Evolutionary conservation across 2,329 filamentous ascomycete species (phyloP).

Genomic region (Leptodontidium sp.): DNA sequence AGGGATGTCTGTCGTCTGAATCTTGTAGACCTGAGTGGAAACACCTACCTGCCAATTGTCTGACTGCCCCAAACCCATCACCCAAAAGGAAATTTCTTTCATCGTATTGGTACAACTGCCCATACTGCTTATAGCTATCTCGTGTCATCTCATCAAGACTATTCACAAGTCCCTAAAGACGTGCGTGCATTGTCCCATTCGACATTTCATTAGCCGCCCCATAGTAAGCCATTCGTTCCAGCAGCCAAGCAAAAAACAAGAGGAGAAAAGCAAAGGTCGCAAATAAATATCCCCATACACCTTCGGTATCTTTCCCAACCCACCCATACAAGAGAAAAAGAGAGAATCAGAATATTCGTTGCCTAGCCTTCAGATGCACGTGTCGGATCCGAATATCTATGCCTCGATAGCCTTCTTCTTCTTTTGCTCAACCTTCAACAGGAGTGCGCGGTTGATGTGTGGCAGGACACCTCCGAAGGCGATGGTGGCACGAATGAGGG

Average conservation of each 20-base stretch:
- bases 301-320: slow-evolving; percentile 29
- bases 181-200: slow-evolving; percentile 29
- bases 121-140: neutral
- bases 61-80: neutral
- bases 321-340: slow-evolving; percentile 26
- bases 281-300: slow-evolving; percentile 37
- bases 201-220: slow-evolving; percentile 32
- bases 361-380: slow-evolving; percentile 22
- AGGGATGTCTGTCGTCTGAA: neutral
- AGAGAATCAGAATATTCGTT: slow-evolving; percentile 24
- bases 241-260: slow-evolving; percentile 3
- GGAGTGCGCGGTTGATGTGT: slow-evolving; percentile 96
- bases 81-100: slow-evolving; percentile 12
- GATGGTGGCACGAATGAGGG: slow-evolving; percentile 95
- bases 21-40: neutral
- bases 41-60: neutral
- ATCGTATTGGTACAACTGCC: slow-evolving; percentile 34
- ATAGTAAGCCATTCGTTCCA: slow-evolving; percentile 20
- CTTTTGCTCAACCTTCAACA: slow-evolving; percentile 97
- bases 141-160: slow-evolving; percentile 13
- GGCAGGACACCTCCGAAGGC: slow-evolving; percentile 98
- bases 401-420: slow-evolving; percentile 71
- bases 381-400: slow-evolving; percentile 40
- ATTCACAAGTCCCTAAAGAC: slow-evolving; percentile 25
- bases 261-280: slow-evolving; percentile 27